A percentile compares a stretch with the other conserved stretches of the same genome.
These are phyloP conservation scores for Leptographium radiaticola DNA, from an alignment of 2,329 filamentous ascomycete species.

Conservation along the genomic window DNA sequence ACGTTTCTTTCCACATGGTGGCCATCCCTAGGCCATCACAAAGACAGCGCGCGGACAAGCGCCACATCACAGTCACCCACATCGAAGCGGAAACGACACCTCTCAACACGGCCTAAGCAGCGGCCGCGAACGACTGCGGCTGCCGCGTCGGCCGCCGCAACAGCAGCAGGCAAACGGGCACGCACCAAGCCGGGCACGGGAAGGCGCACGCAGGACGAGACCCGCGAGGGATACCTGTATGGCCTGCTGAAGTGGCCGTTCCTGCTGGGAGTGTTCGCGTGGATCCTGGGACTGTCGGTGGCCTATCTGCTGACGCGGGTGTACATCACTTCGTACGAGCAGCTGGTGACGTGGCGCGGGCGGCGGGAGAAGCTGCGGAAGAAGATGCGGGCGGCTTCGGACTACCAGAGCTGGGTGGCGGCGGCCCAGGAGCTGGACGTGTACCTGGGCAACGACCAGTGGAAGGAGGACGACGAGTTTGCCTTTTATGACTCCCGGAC, in stretches of 20 bases:
- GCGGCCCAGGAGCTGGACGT: constrained; percentile 68
- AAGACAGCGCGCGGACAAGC: not conserved
- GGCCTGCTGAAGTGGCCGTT: constrained; percentile 85
- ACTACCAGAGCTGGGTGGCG: constrained; percentile 71
- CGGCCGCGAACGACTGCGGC: constrained; percentile 9
- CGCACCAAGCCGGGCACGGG: constrained; percentile 17
- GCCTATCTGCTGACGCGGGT: constrained; percentile 70
- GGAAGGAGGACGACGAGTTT: constrained; percentile 67
- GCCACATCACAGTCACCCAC: not conserved
- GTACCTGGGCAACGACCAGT: constrained; percentile 67
- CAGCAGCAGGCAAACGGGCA: constrained; percentile 17
- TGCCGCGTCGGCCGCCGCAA: constrained; percentile 6
- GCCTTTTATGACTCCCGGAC: constrained; percentile 84
- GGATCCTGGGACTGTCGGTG: constrained; percentile 61
- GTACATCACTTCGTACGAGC: constrained; percentile 89
- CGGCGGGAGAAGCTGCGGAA: constrained; percentile 57
- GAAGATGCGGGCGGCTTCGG: constrained; percentile 56
- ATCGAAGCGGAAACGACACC: not conserved
- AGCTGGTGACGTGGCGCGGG: constrained; percentile 81
- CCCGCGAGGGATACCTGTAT: constrained; percentile 85
- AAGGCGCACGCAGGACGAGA: constrained; percentile 71
- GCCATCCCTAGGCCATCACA: not conserved
- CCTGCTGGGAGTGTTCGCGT: constrained; percentile 63
- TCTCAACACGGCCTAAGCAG: constrained; percentile 19
- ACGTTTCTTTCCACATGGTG: not conserved